Evolutionary conservation across 2,329 filamentous ascomycete genomes (phyloP).

Genomic region (Triangularia verruculosa): DNA sequence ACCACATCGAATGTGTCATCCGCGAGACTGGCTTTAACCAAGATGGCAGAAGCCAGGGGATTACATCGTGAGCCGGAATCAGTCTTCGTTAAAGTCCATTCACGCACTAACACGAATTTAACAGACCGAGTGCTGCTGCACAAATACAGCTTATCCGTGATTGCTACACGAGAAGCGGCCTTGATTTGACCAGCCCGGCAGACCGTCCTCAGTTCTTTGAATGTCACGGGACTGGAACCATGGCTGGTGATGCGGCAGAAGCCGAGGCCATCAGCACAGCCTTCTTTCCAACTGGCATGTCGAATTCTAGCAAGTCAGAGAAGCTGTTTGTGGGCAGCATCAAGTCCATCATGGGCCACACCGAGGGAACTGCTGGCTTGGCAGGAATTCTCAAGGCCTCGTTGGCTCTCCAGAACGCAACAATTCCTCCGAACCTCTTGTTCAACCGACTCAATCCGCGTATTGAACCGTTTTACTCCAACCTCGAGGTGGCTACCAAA

Average conservation of each 20-base stretch:
- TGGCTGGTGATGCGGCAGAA: slow-evolving; percentile 25
- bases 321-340: slow-evolving; percentile 36
- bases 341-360: slow-evolving; percentile 45
- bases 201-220: slow-evolving; percentile 39
- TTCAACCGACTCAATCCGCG: slow-evolving; percentile 43
- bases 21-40: slow-evolving; percentile 42
- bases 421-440: slow-evolving; percentile 41
- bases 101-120: neutral
- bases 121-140: slow-evolving; percentile 40
- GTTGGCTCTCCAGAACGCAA: slow-evolving; percentile 38
- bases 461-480: neutral
- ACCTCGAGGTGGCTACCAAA: neutral
- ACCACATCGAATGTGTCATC: slow-evolving; percentile 41
- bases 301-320: neutral
- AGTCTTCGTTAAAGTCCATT: neutral
- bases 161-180: slow-evolving; percentile 40
- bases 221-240: slow-evolving; percentile 40
- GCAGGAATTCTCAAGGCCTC: slow-evolving; percentile 43
- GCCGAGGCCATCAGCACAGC: neutral
- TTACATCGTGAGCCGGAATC: slow-evolving; percentile 34
- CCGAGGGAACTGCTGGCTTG: slow-evolving; percentile 45
- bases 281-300: slow-evolving; percentile 9
- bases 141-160: slow-evolving; percentile 40
- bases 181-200: slow-evolving; percentile 29
- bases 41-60: slow-evolving; percentile 46